These are phyloP conservation scores for Cytospora schulzeri DNA, from an alignment of 2,329 filamentous ascomycete genomes.

Conservation along the genomic window DNA sequence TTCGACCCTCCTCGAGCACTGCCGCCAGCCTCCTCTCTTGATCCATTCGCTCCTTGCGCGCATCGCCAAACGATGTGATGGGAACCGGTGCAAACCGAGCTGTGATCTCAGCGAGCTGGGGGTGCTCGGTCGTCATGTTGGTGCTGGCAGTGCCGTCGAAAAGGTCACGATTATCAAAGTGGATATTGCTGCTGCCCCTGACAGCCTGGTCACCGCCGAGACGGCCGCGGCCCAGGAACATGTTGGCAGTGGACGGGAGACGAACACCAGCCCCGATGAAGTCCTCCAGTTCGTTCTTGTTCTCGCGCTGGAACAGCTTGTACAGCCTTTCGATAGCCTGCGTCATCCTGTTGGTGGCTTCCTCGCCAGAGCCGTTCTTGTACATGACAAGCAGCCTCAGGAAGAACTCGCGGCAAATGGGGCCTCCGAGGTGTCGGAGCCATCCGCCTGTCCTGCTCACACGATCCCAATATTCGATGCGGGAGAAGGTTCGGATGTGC, in stretches of 20 bases:
- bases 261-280: background rate
- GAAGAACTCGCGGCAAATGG: slow-evolving; percentile 15
- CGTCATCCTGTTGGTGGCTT: background rate
- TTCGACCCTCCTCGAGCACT: background rate
- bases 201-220: background rate
- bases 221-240: background rate
- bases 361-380: slow-evolving; percentile 4
- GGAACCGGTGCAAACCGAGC: background rate
- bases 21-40: background rate
- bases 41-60: background rate
- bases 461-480: slow-evolving; percentile 1
- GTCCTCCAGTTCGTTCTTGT: slow-evolving; percentile 4
- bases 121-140: background rate
- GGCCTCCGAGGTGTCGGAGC: slow-evolving; percentile 3
- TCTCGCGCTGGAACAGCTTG: background rate
- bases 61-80: background rate
- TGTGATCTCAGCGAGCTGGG: background rate
- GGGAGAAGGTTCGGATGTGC: background rate
- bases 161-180: background rate
- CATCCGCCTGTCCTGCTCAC: background rate
- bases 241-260: background rate
- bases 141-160: background rate
- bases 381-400: slow-evolving; percentile 13
- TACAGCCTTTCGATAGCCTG: background rate
- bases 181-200: background rate